Evolutionary conservation across 2,329 filamentous ascomycete species (phyloP).

Genomic region (Cadophora gregata): DNA sequence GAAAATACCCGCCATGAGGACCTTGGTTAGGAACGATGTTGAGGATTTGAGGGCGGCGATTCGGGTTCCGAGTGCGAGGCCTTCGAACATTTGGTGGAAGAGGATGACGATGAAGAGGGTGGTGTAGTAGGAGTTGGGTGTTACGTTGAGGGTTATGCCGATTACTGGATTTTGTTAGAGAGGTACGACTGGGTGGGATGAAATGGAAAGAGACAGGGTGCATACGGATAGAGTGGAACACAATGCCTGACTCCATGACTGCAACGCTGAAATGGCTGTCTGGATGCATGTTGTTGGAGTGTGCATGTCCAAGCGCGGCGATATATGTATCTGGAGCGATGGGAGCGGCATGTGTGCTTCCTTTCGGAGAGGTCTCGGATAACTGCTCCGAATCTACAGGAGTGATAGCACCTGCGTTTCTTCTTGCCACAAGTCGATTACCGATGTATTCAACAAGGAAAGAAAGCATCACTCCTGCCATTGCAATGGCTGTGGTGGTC

Average conservation of each 20-base stretch:
- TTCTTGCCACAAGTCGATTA: slow-evolving; percentile 58
- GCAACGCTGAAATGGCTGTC: slow-evolving; percentile 52
- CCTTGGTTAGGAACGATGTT: slow-evolving; percentile 51
- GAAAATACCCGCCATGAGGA: slow-evolving; percentile 67
- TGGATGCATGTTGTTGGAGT: not conserved
- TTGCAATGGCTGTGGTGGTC: slow-evolving; percentile 72
- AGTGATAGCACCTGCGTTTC: slow-evolving; percentile 48
- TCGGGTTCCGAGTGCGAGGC: slow-evolving; percentile 73
- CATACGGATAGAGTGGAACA: slow-evolving; percentile 76
- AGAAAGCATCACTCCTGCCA: slow-evolving; percentile 76
- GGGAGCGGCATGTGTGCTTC: not conserved
- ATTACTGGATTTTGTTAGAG: slow-evolving; percentile 16
- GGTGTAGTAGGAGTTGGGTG: slow-evolving; percentile 60
- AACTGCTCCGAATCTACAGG: slow-evolving; percentile 17
- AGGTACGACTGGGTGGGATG: not conserved
- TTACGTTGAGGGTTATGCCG: slow-evolving; percentile 47
- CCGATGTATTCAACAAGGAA: slow-evolving; percentile 74
- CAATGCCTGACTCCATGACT: slow-evolving; percentile 74
- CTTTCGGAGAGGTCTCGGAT: slow-evolving; percentile 12
- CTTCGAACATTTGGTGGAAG: slow-evolving; percentile 82
- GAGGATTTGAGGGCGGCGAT: slow-evolving; percentile 58
- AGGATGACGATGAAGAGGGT: slow-evolving; percentile 71
- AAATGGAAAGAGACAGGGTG: slow-evolving; percentile 49
- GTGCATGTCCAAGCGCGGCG: slow-evolving; percentile 18
- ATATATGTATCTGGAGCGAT: slow-evolving; percentile 10